Evolutionary conservation across 2,329 filamentous ascomycete genomes (phyloP).

Genomic region (Aspergillus eucalypticola): DNA sequence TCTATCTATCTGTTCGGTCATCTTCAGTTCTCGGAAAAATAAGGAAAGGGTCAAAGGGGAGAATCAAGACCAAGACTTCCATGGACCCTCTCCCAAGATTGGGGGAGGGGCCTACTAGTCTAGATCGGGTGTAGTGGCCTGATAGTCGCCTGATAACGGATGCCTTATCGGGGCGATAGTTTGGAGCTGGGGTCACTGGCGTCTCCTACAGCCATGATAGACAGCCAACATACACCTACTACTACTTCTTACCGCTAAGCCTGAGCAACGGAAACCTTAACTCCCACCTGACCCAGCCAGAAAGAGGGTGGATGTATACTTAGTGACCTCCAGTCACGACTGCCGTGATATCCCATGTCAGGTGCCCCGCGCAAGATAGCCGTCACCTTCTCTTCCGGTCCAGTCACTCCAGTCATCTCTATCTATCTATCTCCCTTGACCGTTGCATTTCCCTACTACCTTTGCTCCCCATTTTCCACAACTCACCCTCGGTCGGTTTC

Average conservation of each 20-base stretch:
- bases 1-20: neutral
- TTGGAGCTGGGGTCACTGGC: neutral
- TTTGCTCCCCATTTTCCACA: neutral
- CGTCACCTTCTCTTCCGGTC: neutral
- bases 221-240: constrained; percentile 7
- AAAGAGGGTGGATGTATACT: neutral
- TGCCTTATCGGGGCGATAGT: constrained; percentile 4
- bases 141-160: constrained; percentile 4
- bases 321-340: neutral
- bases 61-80: neutral
- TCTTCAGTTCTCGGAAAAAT: neutral
- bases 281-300: neutral
- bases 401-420: neutral
- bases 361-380: constrained; percentile 20
- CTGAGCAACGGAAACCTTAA: neutral
- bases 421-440: neutral
- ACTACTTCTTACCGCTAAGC: neutral
- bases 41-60: neutral
- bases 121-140: constrained; percentile 1
- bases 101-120: neutral
- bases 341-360: constrained; percentile 14
- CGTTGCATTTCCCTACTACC: neutral
- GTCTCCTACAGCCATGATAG: neutral
- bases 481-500: neutral
- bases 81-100: neutral